Evolutionary conservation across 2,329 filamentous ascomycete genomes (phyloP), one percentile per base, ranked within the genome.

Genomic region (Fusarium gaditjirri): DNA sequence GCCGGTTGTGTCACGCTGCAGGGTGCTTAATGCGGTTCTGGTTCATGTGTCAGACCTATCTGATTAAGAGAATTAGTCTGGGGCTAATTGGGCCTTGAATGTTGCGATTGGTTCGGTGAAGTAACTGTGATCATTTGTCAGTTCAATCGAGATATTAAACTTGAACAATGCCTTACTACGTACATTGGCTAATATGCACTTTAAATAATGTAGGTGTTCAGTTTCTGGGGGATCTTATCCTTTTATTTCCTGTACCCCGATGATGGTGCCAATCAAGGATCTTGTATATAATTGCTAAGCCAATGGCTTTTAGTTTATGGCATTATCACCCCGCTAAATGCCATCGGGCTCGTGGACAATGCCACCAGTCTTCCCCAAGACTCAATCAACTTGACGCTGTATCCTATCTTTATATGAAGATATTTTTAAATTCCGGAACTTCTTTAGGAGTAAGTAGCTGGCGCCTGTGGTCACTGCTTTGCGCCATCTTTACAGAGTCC

Each of bases 331-430:
- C 16, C 16, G n/a, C 23, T 11, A 43, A 17, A 43, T 19, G 16
- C 4, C 42, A 9, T 44, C 41, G 42, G 10, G 9, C 14, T 25
- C 23, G 3, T 13, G 7, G 11, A 44, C 17, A 19, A 44, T 27
- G 2, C 25, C 6, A 1, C 43, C 3, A 29, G 3, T 10, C 3
- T 5, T 27, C 8, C 12, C 25, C 17, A 14, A 4, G 0, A 4
- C 17, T 21, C 2, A 44, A 19, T 27, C 3, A 46, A 12, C 5
- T 7, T 27, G 5, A 19, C 23, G 5, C 23, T 44, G 8, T 4
- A 44, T 8, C 23, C 23, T 25, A 19, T 43, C 23, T 43, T 21
- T 9, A 8, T 21, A 8, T 21, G 5, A 27, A 27, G 17, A 44
- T 19, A 6, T 19, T 8, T 17, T 4, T 3, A 3, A 6, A 44